phyloP scores from a whole-genome alignment of 805 yeast species.

The Pichia rugopelliculosa region DNA sequence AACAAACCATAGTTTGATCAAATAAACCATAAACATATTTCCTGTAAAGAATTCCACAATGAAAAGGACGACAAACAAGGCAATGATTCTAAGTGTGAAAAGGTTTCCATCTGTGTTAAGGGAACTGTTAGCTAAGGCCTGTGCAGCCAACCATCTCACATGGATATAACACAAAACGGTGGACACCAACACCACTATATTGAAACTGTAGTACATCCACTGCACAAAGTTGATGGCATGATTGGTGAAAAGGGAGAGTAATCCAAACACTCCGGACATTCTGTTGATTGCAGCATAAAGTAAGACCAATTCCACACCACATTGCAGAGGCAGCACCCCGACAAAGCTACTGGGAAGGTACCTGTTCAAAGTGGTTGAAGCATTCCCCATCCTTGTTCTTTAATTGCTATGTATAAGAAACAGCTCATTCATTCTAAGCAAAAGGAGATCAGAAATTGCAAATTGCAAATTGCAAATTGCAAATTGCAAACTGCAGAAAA shows the following conservation, averaged over 20 bases:
- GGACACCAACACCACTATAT: conserved; percentile 55
- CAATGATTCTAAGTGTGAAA: conserved; percentile 41
- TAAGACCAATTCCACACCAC: conserved; percentile 79
- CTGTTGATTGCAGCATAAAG: conserved; percentile 77
- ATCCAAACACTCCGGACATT: conserved; percentile 82
- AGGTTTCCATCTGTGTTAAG: conserved; percentile 36
- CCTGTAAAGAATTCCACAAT: conserved; percentile 61
- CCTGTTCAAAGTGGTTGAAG: neutral
- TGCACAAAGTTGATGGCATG: conserved; percentile 79
- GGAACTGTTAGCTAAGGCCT: conserved; percentile 25
- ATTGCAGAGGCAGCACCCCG: conserved; percentile 67
- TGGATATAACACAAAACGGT: conserved; percentile 26
- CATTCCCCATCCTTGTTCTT: neutral
- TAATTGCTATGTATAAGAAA: neutral
- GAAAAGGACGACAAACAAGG: conserved; percentile 59
- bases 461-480: too few relatives aligned
- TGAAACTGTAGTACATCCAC: conserved; percentile 68
- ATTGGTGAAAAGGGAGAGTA: conserved; percentile 79
- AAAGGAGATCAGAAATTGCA: too few relatives aligned
- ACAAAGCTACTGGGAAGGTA: conserved; percentile 45
- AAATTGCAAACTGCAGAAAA: neutral
- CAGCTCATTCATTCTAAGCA: too few relatives aligned
- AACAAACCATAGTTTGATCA: conserved; percentile 66
- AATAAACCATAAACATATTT: conserved; percentile 62
- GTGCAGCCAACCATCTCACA: neutral